phyloP scores from a whole-genome alignment of 768 basidiomycete species.

The Pulveroboletus sp. region DNA sequence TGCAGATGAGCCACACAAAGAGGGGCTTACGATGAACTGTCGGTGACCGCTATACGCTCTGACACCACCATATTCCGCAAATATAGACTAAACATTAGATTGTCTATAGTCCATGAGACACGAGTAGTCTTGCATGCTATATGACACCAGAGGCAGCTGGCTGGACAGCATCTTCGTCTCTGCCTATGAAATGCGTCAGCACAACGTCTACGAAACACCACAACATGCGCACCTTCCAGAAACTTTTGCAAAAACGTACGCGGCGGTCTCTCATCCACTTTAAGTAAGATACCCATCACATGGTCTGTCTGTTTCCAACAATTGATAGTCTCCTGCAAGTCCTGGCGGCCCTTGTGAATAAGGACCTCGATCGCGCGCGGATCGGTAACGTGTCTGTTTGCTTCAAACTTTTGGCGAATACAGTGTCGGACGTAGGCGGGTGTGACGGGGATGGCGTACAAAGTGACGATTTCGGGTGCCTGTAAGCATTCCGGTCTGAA shows the following conservation, averaged over 20 bases:
- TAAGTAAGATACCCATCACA: conserved; percentile 66
- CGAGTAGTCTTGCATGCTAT: conserved; percentile 6
- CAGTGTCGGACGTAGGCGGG: conserved; percentile 75
- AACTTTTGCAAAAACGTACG: conserved; percentile 81
- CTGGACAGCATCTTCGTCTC: conserved; percentile 69
- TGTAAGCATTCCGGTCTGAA: conserved; percentile 32
- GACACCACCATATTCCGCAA: background rate
- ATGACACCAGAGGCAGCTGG: conserved; percentile 59
- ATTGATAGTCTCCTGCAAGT: conserved; percentile 94
- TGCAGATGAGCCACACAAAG: too few relatives aligned
- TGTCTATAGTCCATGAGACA: conserved; percentile 5
- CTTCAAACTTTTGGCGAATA: conserved; percentile 85
- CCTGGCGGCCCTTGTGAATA: conserved; percentile 78
- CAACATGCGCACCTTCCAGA: conserved; percentile 59
- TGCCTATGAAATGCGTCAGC: conserved; percentile 41
- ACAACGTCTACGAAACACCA: background rate
- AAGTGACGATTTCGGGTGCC: conserved; percentile 86
- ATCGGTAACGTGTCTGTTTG: conserved; percentile 80
- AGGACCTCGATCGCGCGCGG: conserved; percentile 81
- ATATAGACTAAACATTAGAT: conserved; percentile 2
- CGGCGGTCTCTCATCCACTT: conserved; percentile 43
- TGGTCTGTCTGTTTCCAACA: conserved; percentile 90
- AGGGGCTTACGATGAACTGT: too few relatives aligned
- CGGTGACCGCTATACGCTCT: background rate
- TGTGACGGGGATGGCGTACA: conserved; percentile 82